Percentiles rank a stretch among this genome's conserved stretches.
Conservation (phyloP, 2,329 filamentous ascomycete species). For the Didymella lethalis region DNA sequence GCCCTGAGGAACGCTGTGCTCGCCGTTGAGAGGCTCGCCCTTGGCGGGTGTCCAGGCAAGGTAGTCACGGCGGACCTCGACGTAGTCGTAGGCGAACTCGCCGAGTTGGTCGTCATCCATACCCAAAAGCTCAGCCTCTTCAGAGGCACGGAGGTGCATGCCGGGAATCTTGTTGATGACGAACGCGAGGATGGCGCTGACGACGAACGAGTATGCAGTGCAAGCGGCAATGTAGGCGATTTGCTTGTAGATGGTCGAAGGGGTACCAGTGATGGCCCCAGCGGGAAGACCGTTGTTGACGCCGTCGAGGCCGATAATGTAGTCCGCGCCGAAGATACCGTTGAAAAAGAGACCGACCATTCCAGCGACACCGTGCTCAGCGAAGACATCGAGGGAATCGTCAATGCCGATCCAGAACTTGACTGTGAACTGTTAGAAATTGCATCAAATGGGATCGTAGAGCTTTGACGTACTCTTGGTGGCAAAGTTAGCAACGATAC, state of each 20-base stretch:
- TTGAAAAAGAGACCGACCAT: constrained; percentile 82
- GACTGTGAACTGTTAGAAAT: constrained; percentile 54
- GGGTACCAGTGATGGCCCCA: constrained; percentile 79
- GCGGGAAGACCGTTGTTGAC: constrained; percentile 68
- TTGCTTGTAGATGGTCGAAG: constrained; percentile 78
- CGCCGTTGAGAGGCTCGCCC: constrained; percentile 66
- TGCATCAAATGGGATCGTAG: neutral
- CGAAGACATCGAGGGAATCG: constrained; percentile 89
- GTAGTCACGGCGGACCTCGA: constrained; percentile 87
- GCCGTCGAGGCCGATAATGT: constrained; percentile 78
- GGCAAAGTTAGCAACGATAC: constrained; percentile 79
- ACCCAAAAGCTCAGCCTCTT: constrained; percentile 83
- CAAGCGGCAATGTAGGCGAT: constrained; percentile 76
- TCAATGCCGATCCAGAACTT: constrained; percentile 81
- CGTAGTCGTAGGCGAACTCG: constrained; percentile 90
- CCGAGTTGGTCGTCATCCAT: constrained; percentile 92
- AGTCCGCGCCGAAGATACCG: constrained; percentile 76
- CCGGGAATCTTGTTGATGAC: constrained; percentile 78
- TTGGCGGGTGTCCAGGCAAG: constrained; percentile 84
- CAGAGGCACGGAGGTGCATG: constrained; percentile 78
- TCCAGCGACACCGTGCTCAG: constrained; percentile 85
- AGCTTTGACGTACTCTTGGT: constrained; percentile 75
- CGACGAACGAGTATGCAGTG: constrained; percentile 73
- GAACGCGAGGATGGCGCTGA: constrained; percentile 78
- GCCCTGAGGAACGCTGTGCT: constrained; percentile 68